Base-by-base conservation (phyloP, 208 protist genomes). In the Trypanosoma caninum region DNA sequence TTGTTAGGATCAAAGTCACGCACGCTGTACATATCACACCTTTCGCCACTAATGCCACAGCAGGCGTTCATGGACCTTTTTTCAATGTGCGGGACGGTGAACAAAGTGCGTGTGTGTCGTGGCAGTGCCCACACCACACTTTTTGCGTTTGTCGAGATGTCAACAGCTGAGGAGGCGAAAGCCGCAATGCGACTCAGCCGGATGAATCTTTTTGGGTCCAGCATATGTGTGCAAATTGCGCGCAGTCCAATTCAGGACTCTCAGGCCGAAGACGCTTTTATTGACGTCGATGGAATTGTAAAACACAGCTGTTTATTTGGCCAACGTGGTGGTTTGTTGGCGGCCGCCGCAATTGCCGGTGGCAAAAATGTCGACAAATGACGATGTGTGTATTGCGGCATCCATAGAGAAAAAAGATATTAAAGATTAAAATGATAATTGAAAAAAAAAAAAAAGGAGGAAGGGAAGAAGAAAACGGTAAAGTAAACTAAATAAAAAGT, bases 91-190 rank as follows among this genome's bases (percentile, higher is more conserved):
- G 87, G 87, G 5, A 47, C 50, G 3, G 84, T 94, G 34, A 91
- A 87, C 67, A 91, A 88, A 58, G 80, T 94, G 10, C 83, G 87
- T 46, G 41, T 94, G 20, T 94, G 87, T 61, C 63, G 66, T 33
- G 76, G 82, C 35, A 80, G 51, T 33, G 77, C 77, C 27, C 85
- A 89, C 57, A 44, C 58, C 23, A 89, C 87, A 18, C 60, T 94
- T 14, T 91, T 91, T 65, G 82, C 87, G 0, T 94, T 94, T 71
- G 87, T 94, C 14, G 83, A 94, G 58, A 94, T 94, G 83, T 66
- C 72, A 11, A 84, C 76, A 10, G 11, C 73, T 16, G 74, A 86
- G 31, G 83, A 67, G 28, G 83, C 76, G 22, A 57, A 65, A 18
- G 80, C 70, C 13, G 37, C 60, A 27, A 61, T 86, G 54, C 70